Evolutionary conservation across 2,329 filamentous ascomycete genomes (phyloP), one percentile per base, ranked within the genome.

Genomic region (Fusarium camptoceras): DNA sequence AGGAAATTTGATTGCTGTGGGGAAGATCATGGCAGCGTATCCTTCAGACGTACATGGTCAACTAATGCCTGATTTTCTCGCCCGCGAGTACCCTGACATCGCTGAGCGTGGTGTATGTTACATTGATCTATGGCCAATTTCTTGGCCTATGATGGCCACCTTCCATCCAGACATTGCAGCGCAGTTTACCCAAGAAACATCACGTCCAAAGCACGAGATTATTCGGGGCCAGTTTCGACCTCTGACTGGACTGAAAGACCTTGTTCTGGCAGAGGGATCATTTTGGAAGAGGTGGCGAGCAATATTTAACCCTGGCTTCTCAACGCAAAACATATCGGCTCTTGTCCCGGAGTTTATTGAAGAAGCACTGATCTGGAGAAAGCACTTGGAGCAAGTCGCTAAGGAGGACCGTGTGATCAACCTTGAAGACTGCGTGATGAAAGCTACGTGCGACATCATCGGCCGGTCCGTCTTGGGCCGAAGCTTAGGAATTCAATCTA

Each of bases 361-460:
- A 7, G 48, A 58, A 27, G 55, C 48, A 18, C 25, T 20, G 9
- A 12, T 54, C 27, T 63, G 24, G 37, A 63, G 31, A 27, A 42
- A 31, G 12, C 24, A 63, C 1, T 11, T 63, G 15, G 8, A 53
- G 2, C 2, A 34, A 10, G n/a, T 59, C 7, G 59, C 59, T 8
- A 1, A 31, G 16, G 25, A 44, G 0, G 31, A 25, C 6, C 10
- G 56, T 16, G 8, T 43, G 11, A 15, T 53, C 6, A 37, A 18
- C 1, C 24, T 63, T 11, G 55, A 63, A n/a, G 24, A 43, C 8
- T 43, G 24, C 3, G 30, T 51, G 2, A 63, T 63, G 59, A 53
- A 25, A 41, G 46, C 34, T 2, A 63, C 55, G 16, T 63, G 59
- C n/a, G 59, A 63, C 12, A 28, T 63, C 15, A 63, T 63, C 18